Evolutionary conservation across 2,329 filamentous ascomycete genomes (phyloP), one percentile per base, ranked within the genome.

Genomic region (Westerdykella sp.): DNA sequence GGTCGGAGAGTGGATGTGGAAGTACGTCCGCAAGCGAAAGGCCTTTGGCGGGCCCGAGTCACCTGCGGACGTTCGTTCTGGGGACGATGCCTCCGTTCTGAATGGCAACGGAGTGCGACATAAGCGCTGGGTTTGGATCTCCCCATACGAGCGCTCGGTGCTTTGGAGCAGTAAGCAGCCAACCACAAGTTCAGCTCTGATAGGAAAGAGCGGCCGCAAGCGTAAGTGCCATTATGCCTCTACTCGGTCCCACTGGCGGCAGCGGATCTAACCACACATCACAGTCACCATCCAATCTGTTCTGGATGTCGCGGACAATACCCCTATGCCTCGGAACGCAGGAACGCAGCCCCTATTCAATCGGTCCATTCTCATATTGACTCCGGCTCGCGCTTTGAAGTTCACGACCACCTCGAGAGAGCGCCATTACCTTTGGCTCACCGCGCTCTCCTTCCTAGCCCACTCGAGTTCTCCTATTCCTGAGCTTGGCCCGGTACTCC

Each of bases 161-260:
- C 87, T 98, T 67, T 98, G 93, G 93, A 96, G 91, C 68, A 95
- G 85, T 75, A 96, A 95, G 74, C 93, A 98, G 69, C 93, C 93
- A 13, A 87, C 83, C 9, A 88, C 83, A 55, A 89, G 90, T 25
- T 85, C 81, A 56, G 91, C 90, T 25, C 70, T 98, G 66, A 77
- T 97, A 75, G 93, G 93, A 53, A 98, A 97, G 73, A 85, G 85
- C 62, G 93, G 93, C 42, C 83, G 93, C 56, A 98, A 97, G 71
- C 71, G 91, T 95, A 77, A 82, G 89, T 81, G 44, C 35, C 12
- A 28, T 23, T n/a, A 15, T 18, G 2, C 32, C 32, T 13, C 16
- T 15, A 35, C 32, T 6, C n/a, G 3, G 6, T 35, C 6, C 16
- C n/a, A 18, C 3, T 35, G 16, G 13, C 32, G 25, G 25, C 25